Evolutionary conservation across 148 eudicot species (phyloP), one percentile per base, ranked within the genome.

Genomic region (Suaeda aralocaspica): DNA sequence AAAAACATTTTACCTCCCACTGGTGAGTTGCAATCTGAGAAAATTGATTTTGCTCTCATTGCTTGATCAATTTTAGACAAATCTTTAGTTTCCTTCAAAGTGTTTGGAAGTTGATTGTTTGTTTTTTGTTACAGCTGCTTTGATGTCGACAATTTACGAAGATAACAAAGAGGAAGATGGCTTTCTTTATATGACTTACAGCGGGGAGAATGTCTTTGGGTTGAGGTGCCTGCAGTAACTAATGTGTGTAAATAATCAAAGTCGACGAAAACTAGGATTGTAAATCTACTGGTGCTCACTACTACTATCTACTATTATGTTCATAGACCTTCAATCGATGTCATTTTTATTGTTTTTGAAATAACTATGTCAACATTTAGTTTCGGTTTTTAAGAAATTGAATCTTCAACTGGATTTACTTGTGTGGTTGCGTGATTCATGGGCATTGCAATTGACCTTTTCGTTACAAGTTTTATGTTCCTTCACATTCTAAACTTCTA

Each of bases 191-290:
- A 76, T 88, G 76, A 83, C 84, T 13, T 88, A 85, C 77, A 88
- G 89, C 30, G 92, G 92, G 33, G 92, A 88, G 78, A 88, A 88
- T 79, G 87, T 88, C 44, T 88, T 88, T 58, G 92, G 92, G 25
- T 79, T 62, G 49, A 62, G 44, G 1, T 68, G 41, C 70, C 70
- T 18, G 46, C 33, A 2, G 14, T 24, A 28, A 60, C 62, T 72
- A 58, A 72, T 65, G 34, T 18, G n/a, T 41, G n/a, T 26, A 48
- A 64, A 66, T 67, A 60, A 60, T 6, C 34, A 55, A 67, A 50
- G 44, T 53, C 19, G 30, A 7, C 59, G 0, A 66, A 60, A 30
- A 50, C 7, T 57, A 60, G 45, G 66, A 33, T 21, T 72, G 76
- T 77, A 72, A 60, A 72, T 72, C 42, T 55, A 52, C 31, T 5